These are phyloP conservation scores for Cichorium intybus DNA, from an alignment of 140 eudicot species.

Conservation along the genomic window DNA sequence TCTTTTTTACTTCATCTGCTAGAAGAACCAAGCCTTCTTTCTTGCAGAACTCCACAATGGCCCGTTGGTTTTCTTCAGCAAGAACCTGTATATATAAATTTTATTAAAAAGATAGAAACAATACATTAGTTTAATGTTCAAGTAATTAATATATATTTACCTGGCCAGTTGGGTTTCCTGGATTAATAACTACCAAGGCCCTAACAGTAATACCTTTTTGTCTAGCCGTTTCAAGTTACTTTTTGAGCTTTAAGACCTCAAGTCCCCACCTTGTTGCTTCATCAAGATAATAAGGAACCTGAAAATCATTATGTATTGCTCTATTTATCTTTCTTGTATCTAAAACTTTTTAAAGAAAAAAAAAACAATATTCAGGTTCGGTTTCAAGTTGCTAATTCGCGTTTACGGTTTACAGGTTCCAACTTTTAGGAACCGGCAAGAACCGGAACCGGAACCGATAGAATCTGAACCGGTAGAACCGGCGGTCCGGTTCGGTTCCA, in stretches of 20 bases:
- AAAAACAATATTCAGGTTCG: background rate
- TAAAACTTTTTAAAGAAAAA: background rate
- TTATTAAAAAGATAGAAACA: background rate
- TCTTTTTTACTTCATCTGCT: constrained; percentile 78
- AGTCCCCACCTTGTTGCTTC: constrained; percentile 98
- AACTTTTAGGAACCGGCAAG: no score
- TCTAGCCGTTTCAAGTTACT: constrained; percentile 74
- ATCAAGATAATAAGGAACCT: constrained; percentile 98
- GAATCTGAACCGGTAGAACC: no score
- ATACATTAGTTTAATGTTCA: background rate
- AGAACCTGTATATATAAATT: constrained; percentile 50
- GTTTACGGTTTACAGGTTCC: no score
- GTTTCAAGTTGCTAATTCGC: no score
- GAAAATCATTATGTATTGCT: constrained; percentile 20
- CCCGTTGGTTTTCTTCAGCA: constrained; percentile 79
- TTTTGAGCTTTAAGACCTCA: constrained; percentile 76
- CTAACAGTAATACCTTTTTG: constrained; percentile 73
- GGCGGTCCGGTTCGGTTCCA: no score
- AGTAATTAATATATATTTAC: constrained; percentile 24
- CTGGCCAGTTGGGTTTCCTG: constrained; percentile 99
- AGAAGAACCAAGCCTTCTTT: no score
- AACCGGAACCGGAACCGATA: no score
- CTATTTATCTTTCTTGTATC: background rate
- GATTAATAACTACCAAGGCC: constrained; percentile 97
- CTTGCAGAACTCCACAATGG: constrained; percentile 89